phyloP scores from a whole-genome alignment of 768 basidiomycete genomes.

The Austroboletus eburneus region DNA sequence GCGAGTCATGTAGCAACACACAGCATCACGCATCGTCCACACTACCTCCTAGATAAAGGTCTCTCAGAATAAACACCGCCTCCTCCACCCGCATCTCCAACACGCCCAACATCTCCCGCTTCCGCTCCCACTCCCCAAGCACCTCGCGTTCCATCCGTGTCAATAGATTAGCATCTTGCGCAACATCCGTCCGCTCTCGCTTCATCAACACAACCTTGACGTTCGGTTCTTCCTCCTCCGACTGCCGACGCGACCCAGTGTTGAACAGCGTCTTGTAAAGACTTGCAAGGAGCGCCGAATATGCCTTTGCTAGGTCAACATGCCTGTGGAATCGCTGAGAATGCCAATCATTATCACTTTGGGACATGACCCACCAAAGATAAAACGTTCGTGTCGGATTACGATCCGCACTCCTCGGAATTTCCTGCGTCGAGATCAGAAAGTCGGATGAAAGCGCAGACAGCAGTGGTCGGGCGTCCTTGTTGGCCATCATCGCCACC shows the following conservation, averaged over 20 bases:
- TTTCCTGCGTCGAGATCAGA: slow-evolving; percentile 87
- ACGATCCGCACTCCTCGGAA: slow-evolving; percentile 86
- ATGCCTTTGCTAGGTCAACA: slow-evolving; percentile 82
- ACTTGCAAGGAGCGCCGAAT: slow-evolving; percentile 67
- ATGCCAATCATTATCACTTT: not conserved
- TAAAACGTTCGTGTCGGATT: slow-evolving; percentile 88
- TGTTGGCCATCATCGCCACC: slow-evolving; percentile 86
- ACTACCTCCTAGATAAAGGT: slow-evolving; percentile 54
- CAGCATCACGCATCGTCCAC: slow-evolving; percentile 44
- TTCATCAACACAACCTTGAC: slow-evolving; percentile 76
- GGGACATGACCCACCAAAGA: slow-evolving; percentile 61
- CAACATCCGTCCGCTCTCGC: slow-evolving; percentile 78
- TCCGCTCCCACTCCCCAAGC: slow-evolving; percentile 69
- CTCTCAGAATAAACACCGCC: slow-evolving; percentile 84
- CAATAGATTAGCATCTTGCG: slow-evolving; percentile 65
- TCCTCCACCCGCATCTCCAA: slow-evolving; percentile 86
- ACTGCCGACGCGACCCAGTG: slow-evolving; percentile 64
- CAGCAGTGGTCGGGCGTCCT: slow-evolving; percentile 79
- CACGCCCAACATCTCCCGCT: slow-evolving; percentile 68
- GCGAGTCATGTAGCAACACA: too few relatives aligned
- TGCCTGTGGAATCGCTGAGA: slow-evolving; percentile 51
- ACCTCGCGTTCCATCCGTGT: slow-evolving; percentile 73
- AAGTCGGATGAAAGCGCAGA: slow-evolving; percentile 76
- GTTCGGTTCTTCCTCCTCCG: slow-evolving; percentile 64
- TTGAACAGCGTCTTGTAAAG: slow-evolving; percentile 92